These are phyloP conservation scores for Pyricularia sp. DNA, from an alignment of 2,329 filamentous ascomycete species.

Conservation along the genomic window DNA sequence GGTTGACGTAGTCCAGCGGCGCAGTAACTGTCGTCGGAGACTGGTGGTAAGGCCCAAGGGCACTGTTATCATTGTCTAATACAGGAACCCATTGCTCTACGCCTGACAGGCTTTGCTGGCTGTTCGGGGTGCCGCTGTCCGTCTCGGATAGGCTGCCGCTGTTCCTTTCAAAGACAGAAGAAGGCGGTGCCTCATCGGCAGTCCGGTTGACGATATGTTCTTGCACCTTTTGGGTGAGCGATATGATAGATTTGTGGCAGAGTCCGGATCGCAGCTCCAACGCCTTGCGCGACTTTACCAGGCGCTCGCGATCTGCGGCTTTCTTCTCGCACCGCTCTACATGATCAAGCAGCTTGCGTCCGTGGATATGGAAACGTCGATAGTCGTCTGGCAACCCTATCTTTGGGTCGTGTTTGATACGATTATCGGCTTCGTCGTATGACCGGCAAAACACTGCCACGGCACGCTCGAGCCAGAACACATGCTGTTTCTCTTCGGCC, in stretches of 20 bases:
- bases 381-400: conserved; percentile 39
- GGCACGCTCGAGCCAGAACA: conserved; percentile 36
- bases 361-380: conserved; percentile 37
- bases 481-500: conserved; percentile 24
- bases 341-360: conserved; percentile 30
- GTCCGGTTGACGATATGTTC: conserved; percentile 22
- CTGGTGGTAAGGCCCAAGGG: conserved; percentile 14
- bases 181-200: conserved; percentile 17
- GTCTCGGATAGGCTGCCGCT: conserved; percentile 34
- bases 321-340: conserved; percentile 23
- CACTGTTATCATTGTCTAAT: conserved; percentile 8
- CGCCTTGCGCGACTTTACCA: conserved; percentile 16
- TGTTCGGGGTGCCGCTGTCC: conserved; percentile 23
- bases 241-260: conserved; percentile 28
- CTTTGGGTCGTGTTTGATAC: conserved; percentile 26
- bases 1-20: conserved; percentile 14
- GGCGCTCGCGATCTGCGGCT: conserved; percentile 4
- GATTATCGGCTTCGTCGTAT: conserved; percentile 30
- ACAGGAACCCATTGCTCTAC: conserved; percentile 9
- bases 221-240: conserved; percentile 26
- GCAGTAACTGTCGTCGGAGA: conserved; percentile 18
- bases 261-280: conserved; percentile 23
- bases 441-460: conserved; percentile 34
- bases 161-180: conserved; percentile 35
- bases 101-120: conserved; percentile 18